phyloP scores from a whole-genome alignment of 257 asterid genomes.

The Leonotis leonurus region DNA sequence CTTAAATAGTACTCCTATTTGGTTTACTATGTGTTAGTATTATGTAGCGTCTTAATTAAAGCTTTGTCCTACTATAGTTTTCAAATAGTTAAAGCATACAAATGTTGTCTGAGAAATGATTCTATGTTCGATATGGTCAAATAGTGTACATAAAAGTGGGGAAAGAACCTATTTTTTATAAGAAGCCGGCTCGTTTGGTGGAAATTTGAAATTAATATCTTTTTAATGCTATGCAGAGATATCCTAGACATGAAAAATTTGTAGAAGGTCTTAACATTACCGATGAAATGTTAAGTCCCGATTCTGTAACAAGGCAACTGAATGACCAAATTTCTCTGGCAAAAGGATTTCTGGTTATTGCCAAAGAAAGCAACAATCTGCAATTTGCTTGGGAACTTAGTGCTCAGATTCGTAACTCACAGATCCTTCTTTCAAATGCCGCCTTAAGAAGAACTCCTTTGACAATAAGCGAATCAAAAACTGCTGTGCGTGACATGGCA shows the following conservation, averaged over 20 bases:
- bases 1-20: not conserved
- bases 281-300: slow-evolving; percentile 55
- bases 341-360: slow-evolving; percentile 49
- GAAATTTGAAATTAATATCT: not conserved
- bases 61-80: not conserved
- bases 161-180: not conserved
- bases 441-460: slow-evolving; percentile 50
- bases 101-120: not conserved
- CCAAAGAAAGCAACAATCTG: slow-evolving; percentile 57
- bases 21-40: not conserved
- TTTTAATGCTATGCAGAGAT: slow-evolving; percentile 34
- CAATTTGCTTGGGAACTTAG: slow-evolving; percentile 73
- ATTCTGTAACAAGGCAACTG: slow-evolving; percentile 52
- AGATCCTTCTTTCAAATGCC: slow-evolving; percentile 50
- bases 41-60: not conserved
- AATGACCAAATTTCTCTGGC: slow-evolving; percentile 63
- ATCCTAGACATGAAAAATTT: slow-evolving; percentile 35
- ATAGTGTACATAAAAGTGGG: not conserved
- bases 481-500: slow-evolving; percentile 55
- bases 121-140: not conserved
- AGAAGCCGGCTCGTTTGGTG: not conserved
- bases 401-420: slow-evolving; percentile 56
- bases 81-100: not conserved
- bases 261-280: slow-evolving; percentile 53
- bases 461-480: slow-evolving; percentile 42